Base-by-base conservation (phyloP, 345 rosid species). In the Syzygium oleosum region DNA sequence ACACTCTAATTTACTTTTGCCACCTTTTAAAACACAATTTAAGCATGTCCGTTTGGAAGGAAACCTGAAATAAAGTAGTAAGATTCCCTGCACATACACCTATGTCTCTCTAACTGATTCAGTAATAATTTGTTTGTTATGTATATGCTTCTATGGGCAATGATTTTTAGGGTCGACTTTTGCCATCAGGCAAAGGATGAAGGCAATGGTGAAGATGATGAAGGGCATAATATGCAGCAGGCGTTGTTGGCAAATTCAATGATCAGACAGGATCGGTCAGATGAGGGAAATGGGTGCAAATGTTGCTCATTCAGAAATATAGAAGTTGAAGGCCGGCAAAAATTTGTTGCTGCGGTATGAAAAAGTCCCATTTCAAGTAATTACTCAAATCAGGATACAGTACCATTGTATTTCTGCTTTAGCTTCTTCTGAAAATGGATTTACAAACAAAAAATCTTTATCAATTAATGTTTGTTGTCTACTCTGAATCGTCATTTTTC, bases 121-220 rank as follows among this genome's bases (percentile, higher is more conserved):
- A 17, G 80, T 73, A 73, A 73, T 73, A 73, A 86, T 88, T 89
- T 85, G 90, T 86, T 88, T 84, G 86, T 83, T 83, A 85, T 79
- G 85, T 86, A 85, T 89, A 83, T 88, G 86, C 89, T 89, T 65
- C 89, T 84, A 86, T 90, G 93, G 89, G 88, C 88, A 86, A 90
- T 91, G 93, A 86, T 93, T 91, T 93, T 89, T 92, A 94, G 96
- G 96, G 92, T 94, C 88, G 95, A 94, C 92, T 94, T 94, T 90
- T 94, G 96, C 92, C 96, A 94, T 94, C 94, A 94, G 92, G 94
- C 93, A 87, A 92, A 88, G 90, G 93, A 92, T 91, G 93, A 91
- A 80, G 92, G 89, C 31, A 88, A 89, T 85, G 95, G 91, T 84
- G 94, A 92, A 87, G 93, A 93, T 61, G 89, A 55, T 34, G 96